Percentiles rank a stretch among this genome's conserved stretches.
These are phyloP conservation scores for Thymus quinquecostatus DNA, from an alignment of 257 asterid species.

Conservation along the genomic window DNA sequence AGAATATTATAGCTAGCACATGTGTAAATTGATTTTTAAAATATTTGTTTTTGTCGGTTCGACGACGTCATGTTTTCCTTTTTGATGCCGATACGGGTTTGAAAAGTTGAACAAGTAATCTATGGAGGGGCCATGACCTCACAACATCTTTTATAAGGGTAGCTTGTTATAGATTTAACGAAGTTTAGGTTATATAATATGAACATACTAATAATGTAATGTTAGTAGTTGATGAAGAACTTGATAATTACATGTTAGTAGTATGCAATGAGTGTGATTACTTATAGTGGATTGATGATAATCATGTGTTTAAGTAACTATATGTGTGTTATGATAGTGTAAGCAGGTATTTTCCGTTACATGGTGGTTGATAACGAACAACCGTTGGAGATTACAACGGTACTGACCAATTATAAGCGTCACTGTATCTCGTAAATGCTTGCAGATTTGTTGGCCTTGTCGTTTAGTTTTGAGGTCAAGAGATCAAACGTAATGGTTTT, in stretches of 20 bases:
- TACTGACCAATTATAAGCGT: not conserved
- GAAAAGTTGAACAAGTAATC: not conserved
- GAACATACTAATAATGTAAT: not conserved
- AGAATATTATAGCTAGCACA: not conserved
- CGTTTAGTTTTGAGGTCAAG: not conserved
- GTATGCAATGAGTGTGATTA: not conserved
- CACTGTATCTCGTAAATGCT: slow-evolving; percentile 4
- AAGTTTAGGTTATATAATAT: too few relatives aligned
- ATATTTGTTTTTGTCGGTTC: too few relatives aligned
- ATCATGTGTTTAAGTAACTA: not conserved
- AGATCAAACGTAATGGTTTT: not conserved
- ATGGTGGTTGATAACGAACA: slow-evolving; percentile 8
- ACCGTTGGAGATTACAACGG: slow-evolving; percentile 9
- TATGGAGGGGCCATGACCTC: not conserved
- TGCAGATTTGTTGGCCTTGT: not conserved
- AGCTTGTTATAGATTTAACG: not conserved
- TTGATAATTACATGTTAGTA: not conserved
- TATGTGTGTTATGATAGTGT: not conserved
- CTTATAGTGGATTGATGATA: not conserved
- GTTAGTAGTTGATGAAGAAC: not conserved
- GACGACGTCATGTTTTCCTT: too few relatives aligned
- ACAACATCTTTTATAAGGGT: not conserved
- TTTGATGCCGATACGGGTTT: not conserved
- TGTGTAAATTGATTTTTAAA: not conserved
- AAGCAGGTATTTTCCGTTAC: not conserved